Evolutionary conservation across 805 yeast genomes (phyloP).

Genomic region (Yarrowia hollandica): DNA sequence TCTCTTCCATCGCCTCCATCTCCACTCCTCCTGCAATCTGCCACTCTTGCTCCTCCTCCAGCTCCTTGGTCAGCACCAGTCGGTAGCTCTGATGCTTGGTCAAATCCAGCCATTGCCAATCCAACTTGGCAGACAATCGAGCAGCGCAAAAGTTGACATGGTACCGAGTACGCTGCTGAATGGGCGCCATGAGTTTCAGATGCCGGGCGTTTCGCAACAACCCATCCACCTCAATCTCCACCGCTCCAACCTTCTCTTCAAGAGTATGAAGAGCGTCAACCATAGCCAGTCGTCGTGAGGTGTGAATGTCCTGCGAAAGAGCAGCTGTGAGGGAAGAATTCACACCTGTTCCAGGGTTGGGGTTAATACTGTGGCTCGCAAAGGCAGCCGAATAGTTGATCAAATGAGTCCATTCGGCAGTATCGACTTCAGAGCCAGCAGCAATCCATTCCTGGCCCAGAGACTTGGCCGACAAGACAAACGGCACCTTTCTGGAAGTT

Average conservation of each 20-base stretch:
- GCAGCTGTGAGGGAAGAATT: constrained; percentile 1
- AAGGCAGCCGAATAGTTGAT: constrained; percentile 56
- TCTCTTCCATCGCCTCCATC: too few relatives aligned
- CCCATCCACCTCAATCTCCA: constrained; percentile 43
- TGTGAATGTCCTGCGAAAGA: constrained; percentile 6
- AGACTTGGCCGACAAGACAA: constrained; percentile 40
- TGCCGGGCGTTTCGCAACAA: constrained; percentile 44
- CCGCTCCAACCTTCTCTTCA: constrained; percentile 40
- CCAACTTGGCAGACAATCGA: constrained; percentile 52
- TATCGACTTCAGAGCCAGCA: constrained; percentile 50
- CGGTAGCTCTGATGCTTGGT: constrained; percentile 48
- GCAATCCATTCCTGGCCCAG: constrained; percentile 44
- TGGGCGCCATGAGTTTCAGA: constrained; percentile 54
- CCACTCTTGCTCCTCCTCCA: constrained; percentile 31
- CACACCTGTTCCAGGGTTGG: constrained; percentile 11
- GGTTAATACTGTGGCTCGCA: constrained; percentile 42
- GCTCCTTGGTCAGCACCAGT: constrained; percentile 42
- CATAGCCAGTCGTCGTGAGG: constrained; percentile 22
- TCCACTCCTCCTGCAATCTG: background rate
- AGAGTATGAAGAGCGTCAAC: constrained; percentile 36
- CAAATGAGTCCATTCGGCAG: constrained; percentile 58
- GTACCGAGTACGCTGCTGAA: constrained; percentile 55
- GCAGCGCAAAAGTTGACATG: constrained; percentile 48
- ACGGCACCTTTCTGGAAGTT: constrained; percentile 34
- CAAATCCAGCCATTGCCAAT: constrained; percentile 58